A percentile compares a stretch with the other conserved stretches of the same genome.
Evolutionary conservation across 2,329 filamentous ascomycete species (phyloP).

Genomic region (Chrysoporthe austroafricana): DNA sequence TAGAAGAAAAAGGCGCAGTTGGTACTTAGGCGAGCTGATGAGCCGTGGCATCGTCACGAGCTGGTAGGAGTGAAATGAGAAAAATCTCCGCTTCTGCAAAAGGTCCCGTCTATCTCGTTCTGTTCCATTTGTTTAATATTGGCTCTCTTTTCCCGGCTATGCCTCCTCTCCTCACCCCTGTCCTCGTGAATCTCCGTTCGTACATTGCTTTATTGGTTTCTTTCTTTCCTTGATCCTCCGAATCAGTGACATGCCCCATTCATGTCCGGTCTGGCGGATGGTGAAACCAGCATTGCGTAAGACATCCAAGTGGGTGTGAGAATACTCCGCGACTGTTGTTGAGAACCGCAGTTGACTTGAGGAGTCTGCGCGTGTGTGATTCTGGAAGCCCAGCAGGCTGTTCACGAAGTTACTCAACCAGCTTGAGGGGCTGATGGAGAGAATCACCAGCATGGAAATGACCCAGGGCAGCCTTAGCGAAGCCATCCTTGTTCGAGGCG

Average conservation of each 20-base stretch:
- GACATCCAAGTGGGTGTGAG: not conserved
- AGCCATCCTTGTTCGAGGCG: not conserved
- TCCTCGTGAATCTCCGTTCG: not conserved
- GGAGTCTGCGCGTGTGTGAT: not conserved
- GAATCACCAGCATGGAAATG: not conserved
- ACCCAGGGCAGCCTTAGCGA: not conserved
- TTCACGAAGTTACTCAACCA: not conserved
- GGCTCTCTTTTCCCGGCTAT: not conserved
- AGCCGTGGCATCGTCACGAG: slow-evolving; percentile 2
- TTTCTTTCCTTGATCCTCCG: not conserved
- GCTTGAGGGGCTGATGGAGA: not conserved
- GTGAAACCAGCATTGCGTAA: not conserved
- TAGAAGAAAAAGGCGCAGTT: slow-evolving; percentile 21
- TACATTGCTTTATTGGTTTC: not conserved
- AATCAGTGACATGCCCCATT: not conserved
- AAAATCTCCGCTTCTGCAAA: slow-evolving; percentile 18
- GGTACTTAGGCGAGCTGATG: not conserved
- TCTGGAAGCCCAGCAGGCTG: not conserved
- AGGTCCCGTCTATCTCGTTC: not conserved
- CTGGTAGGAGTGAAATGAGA: slow-evolving; percentile 20
- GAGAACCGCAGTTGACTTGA: not conserved
- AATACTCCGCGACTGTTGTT: not conserved
- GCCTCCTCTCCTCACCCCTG: not conserved
- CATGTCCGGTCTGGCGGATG: not conserved
- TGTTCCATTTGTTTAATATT: not conserved